phyloP scores from a whole-genome alignment of 2,329 filamentous ascomycete genomes.

The Phymatotrichopsis omnivora region DNA sequence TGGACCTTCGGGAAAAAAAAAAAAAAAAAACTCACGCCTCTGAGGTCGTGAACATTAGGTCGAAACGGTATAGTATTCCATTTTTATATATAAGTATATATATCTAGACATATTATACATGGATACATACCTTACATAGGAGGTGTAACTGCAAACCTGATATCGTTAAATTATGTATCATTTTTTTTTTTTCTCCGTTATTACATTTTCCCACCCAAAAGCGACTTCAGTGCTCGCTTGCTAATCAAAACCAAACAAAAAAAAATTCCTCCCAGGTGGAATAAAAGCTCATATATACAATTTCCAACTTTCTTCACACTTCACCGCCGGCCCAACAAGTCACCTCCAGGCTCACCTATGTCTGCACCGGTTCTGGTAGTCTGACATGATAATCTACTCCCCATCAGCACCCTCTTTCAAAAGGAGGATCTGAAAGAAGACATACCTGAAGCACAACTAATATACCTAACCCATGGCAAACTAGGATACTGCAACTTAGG shows the following conservation, averaged over 20 bases:
- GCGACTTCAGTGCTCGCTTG: no score
- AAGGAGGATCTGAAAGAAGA: background rate
- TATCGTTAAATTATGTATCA: background rate
- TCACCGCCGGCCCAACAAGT: background rate
- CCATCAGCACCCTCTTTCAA: background rate
- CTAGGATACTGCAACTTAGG: conserved; percentile 99
- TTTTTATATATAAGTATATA: no score
- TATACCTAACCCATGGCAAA: conserved; percentile 95
- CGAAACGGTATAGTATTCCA: no score
- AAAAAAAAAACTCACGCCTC: no score
- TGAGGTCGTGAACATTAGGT: no score
- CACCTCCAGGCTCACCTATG: conserved; percentile 36
- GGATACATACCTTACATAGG: no score
- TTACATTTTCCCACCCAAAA: background rate
- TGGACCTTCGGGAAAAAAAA: no score
- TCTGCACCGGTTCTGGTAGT: conserved; percentile 57
- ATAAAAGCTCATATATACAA: background rate
- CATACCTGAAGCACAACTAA: conserved; percentile 37
- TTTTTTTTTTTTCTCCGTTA: no score
- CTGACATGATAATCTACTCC: conserved; percentile 29
- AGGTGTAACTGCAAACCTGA: background rate
- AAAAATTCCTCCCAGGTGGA: background rate
- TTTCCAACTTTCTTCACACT: background rate
- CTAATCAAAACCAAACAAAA: conserved; percentile 4
- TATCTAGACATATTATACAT: no score